Conservation (phyloP, 768 basidiomycete species). For the Suillus americanus region DNA sequence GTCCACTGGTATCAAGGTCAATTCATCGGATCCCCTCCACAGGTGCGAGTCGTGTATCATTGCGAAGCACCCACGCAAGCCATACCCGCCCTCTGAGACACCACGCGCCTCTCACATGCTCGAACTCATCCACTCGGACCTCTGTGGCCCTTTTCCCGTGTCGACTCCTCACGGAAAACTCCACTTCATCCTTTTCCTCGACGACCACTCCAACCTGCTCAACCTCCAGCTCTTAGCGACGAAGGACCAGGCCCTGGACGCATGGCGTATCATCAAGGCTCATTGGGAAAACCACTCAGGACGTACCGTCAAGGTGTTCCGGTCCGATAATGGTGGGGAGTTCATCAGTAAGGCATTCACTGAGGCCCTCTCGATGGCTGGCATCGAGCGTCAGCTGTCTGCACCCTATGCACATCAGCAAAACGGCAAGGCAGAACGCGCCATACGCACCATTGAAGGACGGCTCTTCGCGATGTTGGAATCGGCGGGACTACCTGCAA, state of each 20-base stretch:
- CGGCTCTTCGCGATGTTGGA: neutral
- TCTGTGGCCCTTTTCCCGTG: too few species aligned
- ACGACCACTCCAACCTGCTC: too few species aligned
- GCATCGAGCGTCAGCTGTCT: neutral
- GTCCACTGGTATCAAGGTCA: neutral
- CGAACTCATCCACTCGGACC: too few species aligned
- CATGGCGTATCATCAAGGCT: too few species aligned
- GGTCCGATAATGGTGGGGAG: neutral
- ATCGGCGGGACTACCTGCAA: accelerated
- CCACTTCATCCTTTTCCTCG: too few species aligned
- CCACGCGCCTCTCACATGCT: too few species aligned
- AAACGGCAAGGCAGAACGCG: neutral
- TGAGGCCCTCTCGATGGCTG: accelerated
- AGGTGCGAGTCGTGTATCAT: too few species aligned
- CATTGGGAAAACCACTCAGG: neutral
- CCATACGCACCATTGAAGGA: neutral
- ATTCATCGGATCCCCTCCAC: neutral
- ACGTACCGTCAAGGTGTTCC: neutral
- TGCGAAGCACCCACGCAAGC: too few species aligned
- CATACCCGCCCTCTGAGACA: accelerated
- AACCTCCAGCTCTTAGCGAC: too few species aligned
- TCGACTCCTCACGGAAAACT: too few species aligned
- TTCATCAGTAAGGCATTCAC: neutral
- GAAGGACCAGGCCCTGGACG: too few species aligned
- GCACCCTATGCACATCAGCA: neutral